A percentile compares a stretch with the other conserved stretches of the same genome.
These are phyloP conservation scores for Ceratobasidium sp. DNA, from an alignment of 1,284 basidiomycete species.

Conservation along the genomic window DNA sequence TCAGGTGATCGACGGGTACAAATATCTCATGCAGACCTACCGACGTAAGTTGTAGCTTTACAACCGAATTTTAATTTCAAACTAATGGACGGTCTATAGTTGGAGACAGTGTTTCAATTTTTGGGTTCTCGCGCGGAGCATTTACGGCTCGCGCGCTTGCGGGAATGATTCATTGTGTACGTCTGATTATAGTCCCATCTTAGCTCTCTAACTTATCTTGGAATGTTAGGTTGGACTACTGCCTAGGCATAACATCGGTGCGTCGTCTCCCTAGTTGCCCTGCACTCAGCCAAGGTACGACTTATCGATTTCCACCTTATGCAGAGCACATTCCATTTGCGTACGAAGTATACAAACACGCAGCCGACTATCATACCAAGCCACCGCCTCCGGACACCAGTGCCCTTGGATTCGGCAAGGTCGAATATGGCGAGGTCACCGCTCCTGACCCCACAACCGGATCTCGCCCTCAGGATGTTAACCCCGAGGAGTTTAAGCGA, in stretches of 20 bases:
- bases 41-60: neutral
- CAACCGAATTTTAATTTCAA: neutral
- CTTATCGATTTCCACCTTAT: neutral
- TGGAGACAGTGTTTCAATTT: slow-evolving; percentile 41
- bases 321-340: slow-evolving; percentile 46
- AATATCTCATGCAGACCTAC: slow-evolving; percentile 35
- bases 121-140: slow-evolving; percentile 44
- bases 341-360: slow-evolving; percentile 43
- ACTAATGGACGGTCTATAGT: neutral
- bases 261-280: neutral
- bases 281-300: neutral
- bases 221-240: slow-evolving; percentile 13
- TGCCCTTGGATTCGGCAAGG: neutral
- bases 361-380: neutral
- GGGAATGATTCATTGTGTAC: slow-evolving; percentile 42
- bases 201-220: neutral
- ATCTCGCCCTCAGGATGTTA: neutral
- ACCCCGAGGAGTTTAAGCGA: slow-evolving; percentile 40
- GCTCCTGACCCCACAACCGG: neutral
- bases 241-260: slow-evolving; percentile 33
- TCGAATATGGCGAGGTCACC: neutral
- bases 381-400: neutral
- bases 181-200: neutral
- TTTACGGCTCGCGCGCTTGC: slow-evolving; percentile 44
- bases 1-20: slow-evolving; percentile 40